These are phyloP conservation scores for Closterium sp. DNA, from an alignment of 139 green algal genomes.

Conservation along the genomic window DNA sequence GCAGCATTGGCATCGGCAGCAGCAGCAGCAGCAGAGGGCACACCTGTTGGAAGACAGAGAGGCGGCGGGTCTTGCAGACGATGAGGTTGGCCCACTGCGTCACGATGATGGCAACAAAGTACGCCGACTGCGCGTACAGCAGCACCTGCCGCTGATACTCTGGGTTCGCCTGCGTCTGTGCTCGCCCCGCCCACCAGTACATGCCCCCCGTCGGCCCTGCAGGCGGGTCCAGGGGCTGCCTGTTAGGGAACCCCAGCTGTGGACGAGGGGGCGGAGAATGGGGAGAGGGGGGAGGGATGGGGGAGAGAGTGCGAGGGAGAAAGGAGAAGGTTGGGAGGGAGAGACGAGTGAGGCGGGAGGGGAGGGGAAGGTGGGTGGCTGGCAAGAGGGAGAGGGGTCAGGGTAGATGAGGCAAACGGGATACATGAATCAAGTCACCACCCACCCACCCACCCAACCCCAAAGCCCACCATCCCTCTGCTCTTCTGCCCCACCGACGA, in stretches of 20 bases:
- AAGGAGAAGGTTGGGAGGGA: not conserved
- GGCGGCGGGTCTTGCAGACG: constrained; percentile 75
- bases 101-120: constrained; percentile 72
- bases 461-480: too few relatives aligned
- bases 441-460: too few relatives aligned
- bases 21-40: too few relatives aligned
- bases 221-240: not conserved
- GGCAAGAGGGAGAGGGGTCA: not conserved
- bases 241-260: constrained; percentile 29
- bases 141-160: constrained; percentile 64
- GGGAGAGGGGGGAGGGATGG: not conserved
- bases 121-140: constrained; percentile 67
- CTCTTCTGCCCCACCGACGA: not conserved
- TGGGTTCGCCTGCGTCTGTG: constrained; percentile 63
- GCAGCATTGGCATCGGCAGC: too few relatives aligned
- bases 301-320: not conserved
- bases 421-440: not conserved
- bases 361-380: not conserved
- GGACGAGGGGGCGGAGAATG: not conserved
- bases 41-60: constrained; percentile 61
- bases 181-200: constrained; percentile 68
- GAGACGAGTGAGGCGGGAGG: not conserved
- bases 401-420: too few relatives aligned
- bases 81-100: constrained; percentile 69
- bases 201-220: constrained; percentile 43